Conservation (phyloP, 495 filamentous ascomycete species). For the Glarea lozoyensis region DNA sequence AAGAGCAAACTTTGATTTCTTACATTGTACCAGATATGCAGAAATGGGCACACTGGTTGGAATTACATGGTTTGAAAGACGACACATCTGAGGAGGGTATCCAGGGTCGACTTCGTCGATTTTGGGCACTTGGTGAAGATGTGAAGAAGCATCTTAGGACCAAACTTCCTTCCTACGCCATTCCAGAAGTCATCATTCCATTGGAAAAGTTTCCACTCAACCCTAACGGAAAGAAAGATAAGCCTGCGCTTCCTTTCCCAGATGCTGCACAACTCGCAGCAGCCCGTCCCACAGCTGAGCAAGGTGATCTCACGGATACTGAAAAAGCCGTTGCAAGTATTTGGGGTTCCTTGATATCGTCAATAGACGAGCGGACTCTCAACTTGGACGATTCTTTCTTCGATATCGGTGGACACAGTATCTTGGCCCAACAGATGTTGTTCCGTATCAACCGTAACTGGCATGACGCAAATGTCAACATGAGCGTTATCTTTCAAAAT, state of each 20-base stretch:
- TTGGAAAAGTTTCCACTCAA: slow-evolving; percentile 79
- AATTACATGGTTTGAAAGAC: slow-evolving; percentile 42
- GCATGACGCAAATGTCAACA: slow-evolving; percentile 57
- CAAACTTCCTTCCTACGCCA: slow-evolving; percentile 71
- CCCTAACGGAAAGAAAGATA: slow-evolving; percentile 93
- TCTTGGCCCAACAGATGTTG: slow-evolving; percentile 81
- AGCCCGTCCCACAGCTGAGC: slow-evolving; percentile 22
- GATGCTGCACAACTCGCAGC: slow-evolving; percentile 55
- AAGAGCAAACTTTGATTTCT: slow-evolving; percentile 82
- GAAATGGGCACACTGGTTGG: slow-evolving; percentile 61
- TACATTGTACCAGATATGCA: slow-evolving; percentile 81
- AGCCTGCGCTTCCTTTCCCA: slow-evolving; percentile 84
- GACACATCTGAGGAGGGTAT: slow-evolving; percentile 39
- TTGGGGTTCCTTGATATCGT: slow-evolving; percentile 50
- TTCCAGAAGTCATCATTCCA: slow-evolving; percentile 71
- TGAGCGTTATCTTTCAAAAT: slow-evolving; percentile 67
- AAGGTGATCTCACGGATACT: slow-evolving; percentile 37
- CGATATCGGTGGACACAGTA: slow-evolving; percentile 78
- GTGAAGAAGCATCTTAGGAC: slow-evolving; percentile 65
- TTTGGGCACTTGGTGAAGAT: slow-evolving; percentile 61
- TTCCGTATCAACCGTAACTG: slow-evolving; percentile 31
- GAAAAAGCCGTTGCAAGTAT: slow-evolving; percentile 58
- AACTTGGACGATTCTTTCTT: slow-evolving; percentile 68
- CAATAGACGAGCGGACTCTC: slow-evolving; percentile 40
- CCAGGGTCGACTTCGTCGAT: slow-evolving; percentile 55